Conservation (phyloP, 208 protist genomes). For the Pavlovales sp. region DNA sequence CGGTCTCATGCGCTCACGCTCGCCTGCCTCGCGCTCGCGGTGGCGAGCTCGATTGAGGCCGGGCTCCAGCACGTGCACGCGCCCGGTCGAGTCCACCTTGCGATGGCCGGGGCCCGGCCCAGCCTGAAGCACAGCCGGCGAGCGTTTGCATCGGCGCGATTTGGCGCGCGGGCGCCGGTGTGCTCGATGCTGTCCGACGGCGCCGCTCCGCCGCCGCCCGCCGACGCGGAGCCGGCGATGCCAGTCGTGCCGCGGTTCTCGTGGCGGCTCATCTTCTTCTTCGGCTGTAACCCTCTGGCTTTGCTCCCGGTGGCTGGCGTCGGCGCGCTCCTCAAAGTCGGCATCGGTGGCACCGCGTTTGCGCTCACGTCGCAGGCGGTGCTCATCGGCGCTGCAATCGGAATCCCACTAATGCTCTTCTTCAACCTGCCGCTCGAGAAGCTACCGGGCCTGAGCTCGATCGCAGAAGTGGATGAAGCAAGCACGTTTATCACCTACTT, state of each 20-base stretch:
- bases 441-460: neutral
- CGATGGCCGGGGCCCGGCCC: too few species aligned
- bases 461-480: neutral
- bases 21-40: too few species aligned
- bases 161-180: too few species aligned
- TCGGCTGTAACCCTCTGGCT: neutral
- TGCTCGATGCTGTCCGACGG: too few species aligned
- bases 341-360: neutral
- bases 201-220: too few species aligned
- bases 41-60: too few species aligned
- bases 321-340: neutral
- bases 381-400: neutral
- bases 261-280: neutral
- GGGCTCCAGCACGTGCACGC: too few species aligned
- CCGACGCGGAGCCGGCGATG: too few species aligned
- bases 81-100: too few species aligned
- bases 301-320: neutral
- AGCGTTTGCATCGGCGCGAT: too few species aligned
- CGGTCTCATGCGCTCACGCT: too few species aligned
- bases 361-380: neutral
- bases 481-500: neutral
- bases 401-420: neutral
- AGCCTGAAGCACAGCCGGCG: too few species aligned
- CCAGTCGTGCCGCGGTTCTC: slow-evolving; percentile 6
- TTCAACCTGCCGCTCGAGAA: neutral